Base-by-base conservation (phyloP, 805 yeast species). In the Kodamaea neixiangensis region DNA sequence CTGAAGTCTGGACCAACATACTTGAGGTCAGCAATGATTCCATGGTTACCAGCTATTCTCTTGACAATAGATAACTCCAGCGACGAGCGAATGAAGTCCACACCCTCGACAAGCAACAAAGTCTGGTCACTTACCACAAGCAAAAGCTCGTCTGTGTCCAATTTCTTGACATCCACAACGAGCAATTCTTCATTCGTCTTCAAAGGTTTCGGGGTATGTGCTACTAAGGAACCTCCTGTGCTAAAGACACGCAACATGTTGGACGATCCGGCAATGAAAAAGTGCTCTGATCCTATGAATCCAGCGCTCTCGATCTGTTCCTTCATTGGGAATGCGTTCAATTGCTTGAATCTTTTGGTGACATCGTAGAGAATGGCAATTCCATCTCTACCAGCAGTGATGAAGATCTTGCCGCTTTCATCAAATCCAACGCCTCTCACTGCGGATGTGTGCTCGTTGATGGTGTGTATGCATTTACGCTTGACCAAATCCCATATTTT, bases 311-410 rank as follows among this genome's bases (percentile, higher is more conserved):
- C 94, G 11, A 88, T 80, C 58, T 83, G 87, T 59, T 89, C 92
- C 49, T 80, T 76, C 3, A 85, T 82, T 0, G 96, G 87, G 21
- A 89, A 72, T 0, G 96, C 87, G 52, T 81, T 83, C 14, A 78
- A 60, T 41, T 86, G 77, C 62, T 80, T 84, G 64, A 72, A 76
- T 58, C 76, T 78, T 47, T 71, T 76, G 5, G 81, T 69, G 14
- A 42, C 46, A 60, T 76, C 78, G 76, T 83, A 90, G 46, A 81
- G 68, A 55, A 84, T 78, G 50, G 79, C 80, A 38, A 92, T 76
- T 60, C 86, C 86, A 66, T 94, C 99, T 70, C 99, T 80, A 34
- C 97, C 97, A 57, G 96, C 97, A 56, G 87, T 82, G 22, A 91
- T 67, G 49, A 94, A 76, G 25, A 72, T 64, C 17, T 73, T 72